Base-by-base conservation (phyloP, 2,329 filamentous ascomycete genomes). In the Colletotrichum graminicola region DNA sequence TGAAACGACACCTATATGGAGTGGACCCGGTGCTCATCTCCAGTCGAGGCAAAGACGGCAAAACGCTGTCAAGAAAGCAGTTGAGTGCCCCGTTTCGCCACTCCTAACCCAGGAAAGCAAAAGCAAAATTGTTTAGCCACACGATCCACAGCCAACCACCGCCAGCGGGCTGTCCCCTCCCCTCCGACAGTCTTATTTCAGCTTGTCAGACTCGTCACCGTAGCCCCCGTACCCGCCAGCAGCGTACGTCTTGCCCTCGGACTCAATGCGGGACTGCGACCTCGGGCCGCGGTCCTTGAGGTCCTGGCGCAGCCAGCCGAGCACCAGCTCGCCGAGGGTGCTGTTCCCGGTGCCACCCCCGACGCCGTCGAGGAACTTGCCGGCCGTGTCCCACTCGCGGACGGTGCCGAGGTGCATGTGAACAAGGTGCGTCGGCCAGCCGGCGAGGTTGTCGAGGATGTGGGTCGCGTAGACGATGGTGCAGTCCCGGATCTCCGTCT, bases 381-480 rank as follows among this genome's bases (percentile, higher is more conserved):
- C 90, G 55, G 95, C 90, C 45, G 85, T 83, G 1, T 94, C 95
- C 91, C 92, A 97, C 81, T 97, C 93, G 85, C 94, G 95, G 73
- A 98, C 92, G 73, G 87, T 90, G 36, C 96, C 96, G 57, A 97
- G 81, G 79, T 94, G 92, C 95, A 99, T 98, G 80, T 98, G 95
- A 61, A 97, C 95, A 47, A 99, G 86, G 82, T 99, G 95, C 1
- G 93, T 97, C 8, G 96, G 96, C 96, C 96, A 99, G 26, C 92
- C 91, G 0, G 94, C 94, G 62, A 99, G 84, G 80, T 98, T 98
- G 79, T 99, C 96, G 75, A 99, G 84, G 74, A 99, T 98, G 82
- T 99, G 96, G 18, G 96, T 99, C 10, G 96, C 96, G 80, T 99
- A 99, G 39, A 99, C 94, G 76, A 99, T 93, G 5, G 96, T 98